Evolutionary conservation across 177 flowering plant genomes (phyloP), one percentile per base, ranked within the genome.

Genomic region (Vitis hybrid): DNA sequence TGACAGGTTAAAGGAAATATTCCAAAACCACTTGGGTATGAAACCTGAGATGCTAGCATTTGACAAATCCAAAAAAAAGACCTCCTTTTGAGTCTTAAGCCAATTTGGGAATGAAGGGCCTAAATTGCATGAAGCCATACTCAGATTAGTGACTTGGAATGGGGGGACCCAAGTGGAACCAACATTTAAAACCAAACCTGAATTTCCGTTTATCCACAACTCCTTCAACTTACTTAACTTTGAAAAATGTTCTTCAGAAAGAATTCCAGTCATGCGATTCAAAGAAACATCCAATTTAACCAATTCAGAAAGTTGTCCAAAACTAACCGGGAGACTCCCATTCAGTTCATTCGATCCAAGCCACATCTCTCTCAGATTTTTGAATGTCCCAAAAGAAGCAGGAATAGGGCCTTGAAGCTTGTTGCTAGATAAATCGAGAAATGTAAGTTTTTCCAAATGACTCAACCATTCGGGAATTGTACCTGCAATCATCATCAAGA

Each of bases 1-100:
- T 1, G 72, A 67, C 1, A 85, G 72, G n/a, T 83, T 73, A 9
- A 70, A 54, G 19, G 83, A 79, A 18, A 82, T 60, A 19, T 80
- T 79, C 87, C 87, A 85, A 35, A 87, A 83, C 88, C 88, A 87
- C 9, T 55, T 24, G 0, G 89, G 87, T 32, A 87, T 74, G n/a
- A 73, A 7, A 50, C 65, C 81, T 32, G 81, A 78, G 54, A 87
- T 82, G 67, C 83, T 81, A 32, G 86, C 61, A 72, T 84, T 83
- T 56, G 82, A 75, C 27, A 87, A 35, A 52, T 75, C 83, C 8
- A 87, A 24, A 24, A 2, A 62, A 21, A 0, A 15, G 18, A 80
- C 0, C 24, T 21, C 24, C 24, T 21, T 21, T 21, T 21, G 24
- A 21, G 24, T 0, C 24, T 0, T 21, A 21, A 21, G 0, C 58